Base-by-base conservation (phyloP, 164 flowering plant species). In the Protea cynaroides region DNA sequence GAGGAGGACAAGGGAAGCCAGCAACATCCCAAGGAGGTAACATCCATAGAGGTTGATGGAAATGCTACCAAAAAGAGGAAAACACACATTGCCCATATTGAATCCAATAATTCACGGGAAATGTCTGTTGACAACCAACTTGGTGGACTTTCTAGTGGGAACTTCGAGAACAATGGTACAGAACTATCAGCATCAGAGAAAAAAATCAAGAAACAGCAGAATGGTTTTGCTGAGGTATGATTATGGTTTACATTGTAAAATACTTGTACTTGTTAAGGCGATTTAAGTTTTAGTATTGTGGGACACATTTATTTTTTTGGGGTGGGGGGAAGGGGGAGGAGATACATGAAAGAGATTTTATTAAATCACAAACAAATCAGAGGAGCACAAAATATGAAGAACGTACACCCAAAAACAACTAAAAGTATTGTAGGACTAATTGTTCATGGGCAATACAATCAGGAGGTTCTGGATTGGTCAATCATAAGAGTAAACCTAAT, bases 141-240 rank as follows among this genome's bases (percentile, higher is more conserved):
- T 63, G 57, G 64, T 62, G 73, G 53, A 11, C 50, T 19, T 65
- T 71, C 43, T 37, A 69, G 75, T 61, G 78, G 67, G 46, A 62
- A 46, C 65, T 56, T 67, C 22, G 65, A 53, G 38, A 58, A 72
- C 7, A 62, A 55, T 58, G 81, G 65, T 63, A 49, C 15, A 13
- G 79, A 61, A 51, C 67, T 69, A 24, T 57, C 68, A n/a, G n/a
- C 22, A 12, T n/a, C 40, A 1, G 24, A 61, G 54, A 82, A 76
- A 64, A 38, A 65, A 24, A 23, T 18, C 0, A 81, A 69, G 67
- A 79, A 77, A 62, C 82, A 80, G 21, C 25, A 1, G 0, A 74
- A 75, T 68, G 81, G 79, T 55, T 85, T 90, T 52, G 76, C 72
- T 22, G 88, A 86, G 97, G 92, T 90, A 79, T 59, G 17, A 15